Conservation (phyloP, 352 stramenopile species). For the Phytopythium kandeliae region DNA sequence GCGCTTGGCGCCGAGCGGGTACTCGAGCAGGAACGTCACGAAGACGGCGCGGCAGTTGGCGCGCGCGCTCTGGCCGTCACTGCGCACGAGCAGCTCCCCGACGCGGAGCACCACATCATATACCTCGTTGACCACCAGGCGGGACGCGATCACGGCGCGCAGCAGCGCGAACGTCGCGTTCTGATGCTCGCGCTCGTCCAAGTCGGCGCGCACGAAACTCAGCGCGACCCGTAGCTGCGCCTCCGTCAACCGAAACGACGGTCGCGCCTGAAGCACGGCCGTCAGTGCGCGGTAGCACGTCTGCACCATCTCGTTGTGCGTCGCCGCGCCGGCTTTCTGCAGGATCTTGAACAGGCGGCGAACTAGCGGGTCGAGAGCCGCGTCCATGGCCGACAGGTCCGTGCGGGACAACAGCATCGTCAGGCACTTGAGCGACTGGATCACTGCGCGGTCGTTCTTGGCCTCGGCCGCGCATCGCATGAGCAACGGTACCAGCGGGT, state of each 20-base stretch:
- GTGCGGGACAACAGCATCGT: conserved; percentile 79
- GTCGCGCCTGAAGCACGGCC: conserved; percentile 76
- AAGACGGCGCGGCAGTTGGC: conserved; percentile 77
- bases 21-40: conserved; percentile 93
- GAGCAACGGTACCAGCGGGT: conserved; percentile 90
- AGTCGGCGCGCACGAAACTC: conserved; percentile 88
- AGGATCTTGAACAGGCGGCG: conserved; percentile 92
- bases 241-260: conserved; percentile 52
- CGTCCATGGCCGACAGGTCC: conserved; percentile 86
- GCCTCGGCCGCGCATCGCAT: conserved; percentile 89
- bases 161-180: conserved; percentile 93
- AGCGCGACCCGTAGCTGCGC: conserved; percentile 83
- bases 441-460: conserved; percentile 89
- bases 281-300: conserved; percentile 93
- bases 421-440: conserved; percentile 93
- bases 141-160: conserved; percentile 89
- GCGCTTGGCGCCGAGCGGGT: conserved; percentile 92
- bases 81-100: conserved; percentile 92
- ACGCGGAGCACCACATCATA: conserved; percentile 96
- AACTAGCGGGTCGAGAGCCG: conserved; percentile 75
- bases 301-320: conserved; percentile 94
- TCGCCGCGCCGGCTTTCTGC: conserved; percentile 85
- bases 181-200: conserved; percentile 93
- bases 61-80: conserved; percentile 83
- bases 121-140: conserved; percentile 91